Percentiles rank a stretch among this genome's conserved stretches.
Conservation (phyloP, 768 basidiomycete species). For the Leccinum ochraceum region DNA sequence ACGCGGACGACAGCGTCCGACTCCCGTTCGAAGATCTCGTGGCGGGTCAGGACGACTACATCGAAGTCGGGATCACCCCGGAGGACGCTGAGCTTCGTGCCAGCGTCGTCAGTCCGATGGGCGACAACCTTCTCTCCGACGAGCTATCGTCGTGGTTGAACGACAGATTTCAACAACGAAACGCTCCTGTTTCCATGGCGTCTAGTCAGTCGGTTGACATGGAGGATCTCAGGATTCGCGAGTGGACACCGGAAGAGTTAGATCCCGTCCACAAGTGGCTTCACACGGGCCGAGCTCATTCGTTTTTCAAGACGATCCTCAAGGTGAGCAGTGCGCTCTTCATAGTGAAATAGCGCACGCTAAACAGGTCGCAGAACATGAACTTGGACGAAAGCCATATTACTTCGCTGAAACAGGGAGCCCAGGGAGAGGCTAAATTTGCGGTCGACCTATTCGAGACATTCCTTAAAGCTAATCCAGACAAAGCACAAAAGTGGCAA, state of each 20-base stretch:
- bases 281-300: conserved; percentile 30
- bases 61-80: conserved; percentile 12
- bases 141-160: conserved; percentile 34
- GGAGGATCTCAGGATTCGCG: conserved; percentile 41
- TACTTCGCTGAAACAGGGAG: conserved; percentile 10
- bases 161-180: conserved; percentile 27
- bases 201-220: conserved; percentile 27
- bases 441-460: conserved; percentile 23
- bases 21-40: conserved; percentile 29
- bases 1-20: conserved; percentile 13
- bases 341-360: background rate
- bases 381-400: conserved; percentile 18
- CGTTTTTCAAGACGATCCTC: conserved; percentile 28
- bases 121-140: conserved; percentile 35
- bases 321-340: conserved; percentile 21
- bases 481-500: conserved; percentile 23
- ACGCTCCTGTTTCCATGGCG: conserved; percentile 23
- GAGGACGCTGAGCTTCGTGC: conserved; percentile 22
- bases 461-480: conserved; percentile 27
- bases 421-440: conserved; percentile 16
- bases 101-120: conserved; percentile 19
- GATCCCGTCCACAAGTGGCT: conserved; percentile 39
- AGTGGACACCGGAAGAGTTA: conserved; percentile 41
- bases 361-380: conserved; percentile 18
- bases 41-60: conserved; percentile 24